phyloP scores from a whole-genome alignment of 2,329 filamentous ascomycete species.

The Bipolaris oryzae region DNA sequence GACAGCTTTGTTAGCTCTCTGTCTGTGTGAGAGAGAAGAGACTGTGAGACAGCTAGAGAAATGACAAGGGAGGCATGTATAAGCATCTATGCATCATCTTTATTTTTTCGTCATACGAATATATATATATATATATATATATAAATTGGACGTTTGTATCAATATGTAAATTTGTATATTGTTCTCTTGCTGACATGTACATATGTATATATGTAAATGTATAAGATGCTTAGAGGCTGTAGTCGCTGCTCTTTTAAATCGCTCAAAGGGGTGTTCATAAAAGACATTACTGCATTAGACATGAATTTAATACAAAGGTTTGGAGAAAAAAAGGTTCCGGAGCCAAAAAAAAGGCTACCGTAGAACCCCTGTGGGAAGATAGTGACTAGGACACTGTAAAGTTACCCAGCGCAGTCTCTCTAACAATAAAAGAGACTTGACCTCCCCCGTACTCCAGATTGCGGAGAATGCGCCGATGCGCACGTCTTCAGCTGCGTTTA shows the following conservation, averaged over 20 bases:
- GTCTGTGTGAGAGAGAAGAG: no score
- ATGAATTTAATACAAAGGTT: background rate
- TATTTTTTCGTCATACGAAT: no score
- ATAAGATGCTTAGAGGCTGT: background rate
- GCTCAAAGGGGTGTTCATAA: background rate
- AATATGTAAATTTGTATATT: no score
- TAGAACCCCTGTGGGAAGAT: background rate
- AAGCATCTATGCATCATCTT: no score
- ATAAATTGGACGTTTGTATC: no score
- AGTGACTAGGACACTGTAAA: background rate
- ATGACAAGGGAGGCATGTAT: no score
- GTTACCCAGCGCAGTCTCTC: background rate
- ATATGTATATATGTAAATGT: background rate
- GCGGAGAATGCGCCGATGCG: background rate
- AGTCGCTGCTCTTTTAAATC: background rate
- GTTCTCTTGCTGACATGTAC: no score
- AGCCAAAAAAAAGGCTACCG: background rate
- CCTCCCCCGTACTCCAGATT: background rate
- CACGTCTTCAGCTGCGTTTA: background rate
- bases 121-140: no score
- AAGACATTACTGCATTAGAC: conserved; percentile 14
- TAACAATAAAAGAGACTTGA: background rate
- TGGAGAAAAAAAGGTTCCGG: background rate
- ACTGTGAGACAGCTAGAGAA: no score
- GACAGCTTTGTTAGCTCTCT: no score